Conservation (phyloP, 2,329 filamentous ascomycete species). For the Cyphellophora europaea region DNA sequence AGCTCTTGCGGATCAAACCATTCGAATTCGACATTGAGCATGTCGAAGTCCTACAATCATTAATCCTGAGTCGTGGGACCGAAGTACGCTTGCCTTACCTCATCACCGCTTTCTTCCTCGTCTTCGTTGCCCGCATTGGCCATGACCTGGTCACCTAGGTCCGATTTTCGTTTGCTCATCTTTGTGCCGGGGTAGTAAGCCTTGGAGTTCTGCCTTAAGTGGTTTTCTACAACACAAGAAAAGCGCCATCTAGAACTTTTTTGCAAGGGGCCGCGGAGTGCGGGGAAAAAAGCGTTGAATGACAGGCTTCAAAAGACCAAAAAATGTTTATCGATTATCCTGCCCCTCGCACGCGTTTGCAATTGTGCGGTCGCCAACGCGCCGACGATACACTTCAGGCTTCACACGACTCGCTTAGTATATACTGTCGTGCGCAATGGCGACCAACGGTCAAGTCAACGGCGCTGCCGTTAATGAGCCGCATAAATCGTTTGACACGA, state of each 20-base stretch:
- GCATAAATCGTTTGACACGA: conserved; percentile 24
- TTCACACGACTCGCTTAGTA: too few species aligned
- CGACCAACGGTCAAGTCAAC: conserved; percentile 15
- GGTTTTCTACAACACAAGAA: not conserved
- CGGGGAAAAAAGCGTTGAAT: too few species aligned
- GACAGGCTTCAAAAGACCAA: too few species aligned
- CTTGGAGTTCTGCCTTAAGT: not conserved
- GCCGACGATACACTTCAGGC: too few species aligned
- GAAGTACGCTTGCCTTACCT: conserved; percentile 20
- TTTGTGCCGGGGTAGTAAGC: conserved; percentile 1
- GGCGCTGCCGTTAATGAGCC: conserved; percentile 19
- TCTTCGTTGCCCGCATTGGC: conserved; percentile 8
- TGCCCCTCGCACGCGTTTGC: too few species aligned
- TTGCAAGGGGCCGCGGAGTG: too few species aligned
- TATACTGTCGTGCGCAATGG: too few species aligned
- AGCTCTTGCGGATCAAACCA: conserved; percentile 91
- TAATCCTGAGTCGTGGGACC: conserved; percentile 1
- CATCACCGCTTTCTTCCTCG: conserved; percentile 22
- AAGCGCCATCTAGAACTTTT: not conserved
- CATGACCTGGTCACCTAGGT: conserved; percentile 11
- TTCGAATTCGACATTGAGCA: conserved; percentile 94
- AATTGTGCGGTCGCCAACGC: too few species aligned
- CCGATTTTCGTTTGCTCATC: conserved; percentile 19
- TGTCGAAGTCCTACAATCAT: conserved; percentile 64
- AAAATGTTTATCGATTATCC: too few species aligned